These are phyloP conservation scores for Saprolegnia diclina DNA, from an alignment of 352 stramenopile species.

Conservation along the genomic window DNA sequence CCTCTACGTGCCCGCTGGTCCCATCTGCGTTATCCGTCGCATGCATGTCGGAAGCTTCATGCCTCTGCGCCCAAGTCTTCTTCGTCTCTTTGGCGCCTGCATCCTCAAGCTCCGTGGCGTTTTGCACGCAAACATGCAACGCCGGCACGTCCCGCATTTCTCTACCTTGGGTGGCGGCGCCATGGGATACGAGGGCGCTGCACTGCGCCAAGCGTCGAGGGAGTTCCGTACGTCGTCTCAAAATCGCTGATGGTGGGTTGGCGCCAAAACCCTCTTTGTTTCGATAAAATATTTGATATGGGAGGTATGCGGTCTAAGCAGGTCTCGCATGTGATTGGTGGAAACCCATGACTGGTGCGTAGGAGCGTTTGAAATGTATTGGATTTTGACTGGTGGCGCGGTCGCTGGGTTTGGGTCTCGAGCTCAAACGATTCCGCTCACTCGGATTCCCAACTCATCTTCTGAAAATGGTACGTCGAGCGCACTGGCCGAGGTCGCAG, in stretches of 20 bases:
- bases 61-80: no score
- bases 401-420: neutral
- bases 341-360: constrained; percentile 22
- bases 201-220: no score
- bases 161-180: no score
- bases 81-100: no score
- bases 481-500: neutral
- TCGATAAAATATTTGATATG: neutral
- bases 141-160: no score
- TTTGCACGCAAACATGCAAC: no score
- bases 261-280: neutral
- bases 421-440: constrained; percentile 1
- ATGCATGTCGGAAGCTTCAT: no score
- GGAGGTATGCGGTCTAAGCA: neutral
- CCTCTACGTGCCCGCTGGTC: no score
- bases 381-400: constrained; percentile 24
- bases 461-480: constrained; percentile 28
- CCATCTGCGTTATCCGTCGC: no score
- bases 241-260: neutral
- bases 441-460: constrained; percentile 28
- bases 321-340: constrained; percentile 15
- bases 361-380: constrained; percentile 1
- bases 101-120: no score
- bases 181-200: no score
- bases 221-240: no score